A percentile compares a stretch with the other conserved stretches of the same genome.
Conservation (phyloP, 2,329 filamentous ascomycete genomes). For the Arthrocladium fulminans region DNA sequence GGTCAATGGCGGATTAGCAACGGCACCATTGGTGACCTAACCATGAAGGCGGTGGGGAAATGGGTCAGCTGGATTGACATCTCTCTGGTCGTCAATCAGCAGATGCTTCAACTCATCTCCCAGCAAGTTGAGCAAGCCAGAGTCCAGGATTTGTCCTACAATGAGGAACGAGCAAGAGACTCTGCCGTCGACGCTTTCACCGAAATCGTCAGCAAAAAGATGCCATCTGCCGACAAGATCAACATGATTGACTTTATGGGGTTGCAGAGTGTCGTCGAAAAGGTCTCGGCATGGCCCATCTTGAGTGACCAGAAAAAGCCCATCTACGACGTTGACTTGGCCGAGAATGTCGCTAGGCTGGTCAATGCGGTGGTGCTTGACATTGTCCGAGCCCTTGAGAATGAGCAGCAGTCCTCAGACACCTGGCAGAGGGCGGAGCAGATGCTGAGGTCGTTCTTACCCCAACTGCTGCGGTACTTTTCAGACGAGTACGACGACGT, state of each 20-base stretch:
- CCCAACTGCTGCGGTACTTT: constrained; percentile 85
- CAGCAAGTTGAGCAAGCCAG: constrained; percentile 72
- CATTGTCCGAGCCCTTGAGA: constrained; percentile 77
- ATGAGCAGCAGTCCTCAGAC: constrained; percentile 49
- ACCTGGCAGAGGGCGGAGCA: constrained; percentile 68
- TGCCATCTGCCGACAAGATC: constrained; percentile 88
- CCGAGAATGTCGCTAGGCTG: constrained; percentile 88
- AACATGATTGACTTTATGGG: constrained; percentile 89
- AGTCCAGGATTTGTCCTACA: constrained; percentile 46
- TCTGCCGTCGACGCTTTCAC: constrained; percentile 90
- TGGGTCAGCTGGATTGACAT: constrained; percentile 99
- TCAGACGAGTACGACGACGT: constrained; percentile 97
- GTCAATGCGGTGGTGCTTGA: constrained; percentile 85
- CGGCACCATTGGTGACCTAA: constrained; percentile 72
- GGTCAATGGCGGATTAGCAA: constrained; percentile 63
- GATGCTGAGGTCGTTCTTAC: constrained; percentile 73
- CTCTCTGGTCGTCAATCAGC: constrained; percentile 78
- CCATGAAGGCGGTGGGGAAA: constrained; percentile 81
- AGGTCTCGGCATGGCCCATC: constrained; percentile 75
- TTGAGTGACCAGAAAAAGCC: constrained; percentile 68
- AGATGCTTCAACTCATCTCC: constrained; percentile 75
- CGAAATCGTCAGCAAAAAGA: constrained; percentile 95
- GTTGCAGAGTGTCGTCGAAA: constrained; percentile 71
- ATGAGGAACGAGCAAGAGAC: constrained; percentile 72
- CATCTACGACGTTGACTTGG: constrained; percentile 89